A percentile compares a stretch with the other conserved stretches of the same genome.
Evolutionary conservation across 805 yeast species (phyloP).

Genomic region (Candida xyloterini): DNA sequence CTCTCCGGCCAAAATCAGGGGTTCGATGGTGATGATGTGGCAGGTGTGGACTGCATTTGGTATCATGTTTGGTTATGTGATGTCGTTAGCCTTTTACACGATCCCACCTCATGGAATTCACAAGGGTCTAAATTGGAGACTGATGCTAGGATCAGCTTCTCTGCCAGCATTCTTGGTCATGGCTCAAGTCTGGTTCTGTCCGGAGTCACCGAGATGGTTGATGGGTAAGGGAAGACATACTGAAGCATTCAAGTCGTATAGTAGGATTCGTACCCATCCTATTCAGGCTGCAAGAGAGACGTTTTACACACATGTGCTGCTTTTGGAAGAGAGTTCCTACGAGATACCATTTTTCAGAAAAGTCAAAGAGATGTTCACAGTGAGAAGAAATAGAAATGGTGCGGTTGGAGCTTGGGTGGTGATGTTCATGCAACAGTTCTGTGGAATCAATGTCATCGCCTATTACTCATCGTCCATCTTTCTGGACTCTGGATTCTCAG

Average conservation of each 20-base stretch:
- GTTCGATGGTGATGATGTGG: conserved; percentile 71
- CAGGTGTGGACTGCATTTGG: conserved; percentile 75
- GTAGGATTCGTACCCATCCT: conserved; percentile 45
- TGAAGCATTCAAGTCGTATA: conserved; percentile 55
- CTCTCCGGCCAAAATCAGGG: conserved; percentile 60
- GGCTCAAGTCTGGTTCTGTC: conserved; percentile 61
- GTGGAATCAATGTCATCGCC: conserved; percentile 87
- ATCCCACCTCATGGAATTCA: conserved; percentile 46
- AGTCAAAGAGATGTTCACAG: conserved; percentile 56
- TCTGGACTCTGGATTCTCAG: conserved; percentile 60
- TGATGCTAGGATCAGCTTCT: conserved; percentile 67
- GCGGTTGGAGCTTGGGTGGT: conserved; percentile 75
- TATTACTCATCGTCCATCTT: conserved; percentile 80
- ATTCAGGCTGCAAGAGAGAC: conserved; percentile 69
- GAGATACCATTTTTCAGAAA: conserved; percentile 45
- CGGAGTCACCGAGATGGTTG: conserved; percentile 76
- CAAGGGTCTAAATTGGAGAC: conserved; percentile 62
- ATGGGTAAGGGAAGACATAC: conserved; percentile 65
- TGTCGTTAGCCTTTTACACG: conserved; percentile 59
- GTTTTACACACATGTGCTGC: conserved; percentile 63
- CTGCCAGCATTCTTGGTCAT: conserved; percentile 62
- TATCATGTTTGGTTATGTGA: conserved; percentile 67
- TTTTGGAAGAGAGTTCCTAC: conserved; percentile 58
- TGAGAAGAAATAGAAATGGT: conserved; percentile 82
- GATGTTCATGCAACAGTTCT: conserved; percentile 89